Conservation (phyloP, 2,329 filamentous ascomycete genomes). For the Leptographium flavum region DNA sequence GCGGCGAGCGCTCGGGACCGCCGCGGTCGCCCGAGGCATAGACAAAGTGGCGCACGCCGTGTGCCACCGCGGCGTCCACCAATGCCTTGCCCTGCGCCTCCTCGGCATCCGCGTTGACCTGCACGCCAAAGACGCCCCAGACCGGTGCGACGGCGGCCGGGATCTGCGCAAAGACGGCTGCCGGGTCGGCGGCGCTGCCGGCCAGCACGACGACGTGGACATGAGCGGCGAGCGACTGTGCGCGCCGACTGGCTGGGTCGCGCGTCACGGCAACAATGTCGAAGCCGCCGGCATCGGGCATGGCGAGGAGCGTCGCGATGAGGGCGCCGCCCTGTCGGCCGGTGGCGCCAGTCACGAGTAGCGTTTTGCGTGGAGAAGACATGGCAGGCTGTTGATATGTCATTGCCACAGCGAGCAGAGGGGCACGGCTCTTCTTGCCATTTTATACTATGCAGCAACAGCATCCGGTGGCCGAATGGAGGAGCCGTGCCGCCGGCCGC, state of each 20-base stretch:
- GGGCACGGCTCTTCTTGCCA: not conserved
- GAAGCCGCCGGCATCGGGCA: not conserved
- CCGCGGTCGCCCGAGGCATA: constrained; percentile 18
- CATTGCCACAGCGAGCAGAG: no score
- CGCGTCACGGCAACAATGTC: constrained; percentile 15
- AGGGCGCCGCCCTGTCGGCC: constrained; percentile 10
- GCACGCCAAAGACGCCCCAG: constrained; percentile 43
- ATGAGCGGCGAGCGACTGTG: constrained; percentile 22
- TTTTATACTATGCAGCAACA: not conserved
- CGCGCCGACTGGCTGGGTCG: constrained; percentile 12
- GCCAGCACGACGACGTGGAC: constrained; percentile 36
- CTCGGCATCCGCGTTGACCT: constrained; percentile 28
- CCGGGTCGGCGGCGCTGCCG: constrained; percentile 19
- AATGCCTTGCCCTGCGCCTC: constrained; percentile 21
- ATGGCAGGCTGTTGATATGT: no score
- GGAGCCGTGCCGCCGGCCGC: no score
- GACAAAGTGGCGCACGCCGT: constrained; percentile 18
- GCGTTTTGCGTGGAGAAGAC: not conserved
- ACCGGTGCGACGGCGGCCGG: constrained; percentile 18
- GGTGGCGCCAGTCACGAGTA: constrained; percentile 13
- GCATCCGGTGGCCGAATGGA: no score
- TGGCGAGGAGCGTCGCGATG: constrained; percentile 8
- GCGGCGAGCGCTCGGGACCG: constrained; percentile 16
- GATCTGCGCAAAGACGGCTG: constrained; percentile 24
- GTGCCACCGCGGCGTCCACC: constrained; percentile 19